A percentile compares a stretch with the other conserved stretches of the same genome.
These are phyloP conservation scores for Microcos paniculata DNA, from an alignment of 345 rosid genomes.

Conservation along the genomic window DNA sequence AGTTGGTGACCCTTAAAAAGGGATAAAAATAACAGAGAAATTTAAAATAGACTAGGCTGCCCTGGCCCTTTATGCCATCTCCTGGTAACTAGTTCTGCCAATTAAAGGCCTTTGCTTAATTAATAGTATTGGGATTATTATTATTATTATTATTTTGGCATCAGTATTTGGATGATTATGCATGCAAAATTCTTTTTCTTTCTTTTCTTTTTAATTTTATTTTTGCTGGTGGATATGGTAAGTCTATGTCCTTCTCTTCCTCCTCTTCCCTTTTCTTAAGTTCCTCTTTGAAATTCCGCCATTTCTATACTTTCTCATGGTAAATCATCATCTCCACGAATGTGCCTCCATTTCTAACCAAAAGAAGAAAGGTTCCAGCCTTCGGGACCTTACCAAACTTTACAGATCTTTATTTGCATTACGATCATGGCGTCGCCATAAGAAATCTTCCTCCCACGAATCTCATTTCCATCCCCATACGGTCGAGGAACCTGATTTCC, in stretches of 20 bases:
- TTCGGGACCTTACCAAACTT: constrained; percentile 28
- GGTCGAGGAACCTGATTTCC: background rate
- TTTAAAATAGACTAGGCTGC: too few species aligned
- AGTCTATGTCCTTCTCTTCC: background rate
- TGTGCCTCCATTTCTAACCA: constrained; percentile 18
- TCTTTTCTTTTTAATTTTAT: too few species aligned
- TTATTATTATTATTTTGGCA: too few species aligned
- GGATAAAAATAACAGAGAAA: too few species aligned
- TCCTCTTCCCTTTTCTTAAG: constrained; percentile 5
- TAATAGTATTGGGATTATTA: too few species aligned
- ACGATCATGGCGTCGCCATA: constrained; percentile 28
- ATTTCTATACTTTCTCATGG: constrained; percentile 22
- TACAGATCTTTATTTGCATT: constrained; percentile 25
- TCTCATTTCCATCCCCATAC: background rate
- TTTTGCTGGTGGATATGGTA: background rate
- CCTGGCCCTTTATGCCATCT: too few species aligned
- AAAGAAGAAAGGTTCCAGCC: constrained; percentile 33
- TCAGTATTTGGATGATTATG: too few species aligned
- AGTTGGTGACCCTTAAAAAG: too few species aligned
- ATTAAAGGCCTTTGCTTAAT: too few species aligned
- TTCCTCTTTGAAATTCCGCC: constrained; percentile 8
- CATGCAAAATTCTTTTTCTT: too few species aligned
- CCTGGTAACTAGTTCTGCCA: too few species aligned
- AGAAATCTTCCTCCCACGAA: constrained; percentile 16
- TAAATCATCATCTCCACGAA: constrained; percentile 6